phyloP scores from a whole-genome alignment of 768 basidiomycete genomes.

The Sarcodon aspratus region DNA sequence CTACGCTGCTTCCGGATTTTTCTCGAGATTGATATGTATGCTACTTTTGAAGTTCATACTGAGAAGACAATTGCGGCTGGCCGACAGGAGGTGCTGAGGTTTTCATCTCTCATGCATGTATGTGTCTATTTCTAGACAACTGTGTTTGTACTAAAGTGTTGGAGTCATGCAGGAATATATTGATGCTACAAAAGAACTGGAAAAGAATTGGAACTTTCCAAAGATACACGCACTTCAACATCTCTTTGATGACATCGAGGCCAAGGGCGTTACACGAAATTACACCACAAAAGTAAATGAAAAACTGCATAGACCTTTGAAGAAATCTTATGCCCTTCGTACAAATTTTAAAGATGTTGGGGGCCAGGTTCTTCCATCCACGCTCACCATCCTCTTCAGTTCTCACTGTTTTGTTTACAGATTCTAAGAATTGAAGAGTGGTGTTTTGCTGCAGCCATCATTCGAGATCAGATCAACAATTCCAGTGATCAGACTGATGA shows the following conservation, averaged over 20 bases:
- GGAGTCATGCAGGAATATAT: background rate
- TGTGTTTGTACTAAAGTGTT: too few species aligned
- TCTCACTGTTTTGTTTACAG: background rate
- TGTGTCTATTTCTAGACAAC: background rate
- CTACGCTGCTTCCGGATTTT: conserved; percentile 19
- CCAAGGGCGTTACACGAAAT: conserved; percentile 1
- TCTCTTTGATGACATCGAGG: background rate
- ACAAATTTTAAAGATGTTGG: conserved; percentile 4
- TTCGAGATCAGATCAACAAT: background rate
- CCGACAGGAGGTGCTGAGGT: conserved; percentile 6
- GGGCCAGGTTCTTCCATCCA: conserved; percentile 2
- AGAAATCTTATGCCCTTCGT: background rate
- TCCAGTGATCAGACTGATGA: too few species aligned
- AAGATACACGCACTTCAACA: conserved; percentile 4
- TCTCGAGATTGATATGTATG: conserved; percentile 17
- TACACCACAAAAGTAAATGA: conserved; percentile 2
- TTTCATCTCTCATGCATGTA: background rate
- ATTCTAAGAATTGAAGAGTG: conserved; percentile 3
- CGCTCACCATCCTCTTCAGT: too few species aligned
- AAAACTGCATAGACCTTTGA: conserved; percentile 2
- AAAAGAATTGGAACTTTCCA: conserved; percentile 6
- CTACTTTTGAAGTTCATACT: conserved; percentile 20
- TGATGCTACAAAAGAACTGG: background rate
- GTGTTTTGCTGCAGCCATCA: background rate
- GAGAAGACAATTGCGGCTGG: conserved; percentile 14